A percentile compares a stretch with the other conserved stretches of the same genome.
Evolutionary conservation across 352 stramenopile species (phyloP).

Genomic region (Phytophthora uliginosa): DNA sequence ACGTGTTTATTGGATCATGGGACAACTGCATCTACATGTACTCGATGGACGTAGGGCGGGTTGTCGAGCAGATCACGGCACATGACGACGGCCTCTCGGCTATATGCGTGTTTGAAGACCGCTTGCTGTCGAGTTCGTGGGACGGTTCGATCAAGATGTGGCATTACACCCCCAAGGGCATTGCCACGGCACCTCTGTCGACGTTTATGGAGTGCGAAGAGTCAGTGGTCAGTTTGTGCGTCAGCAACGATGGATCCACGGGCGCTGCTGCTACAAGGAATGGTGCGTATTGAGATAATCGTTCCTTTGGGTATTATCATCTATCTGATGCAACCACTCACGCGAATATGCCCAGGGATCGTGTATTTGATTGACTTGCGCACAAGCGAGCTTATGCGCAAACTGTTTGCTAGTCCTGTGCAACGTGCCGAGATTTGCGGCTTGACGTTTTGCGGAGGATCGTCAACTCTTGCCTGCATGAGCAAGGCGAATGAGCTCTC

Average conservation of each 20-base stretch:
- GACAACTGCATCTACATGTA: constrained; percentile 92
- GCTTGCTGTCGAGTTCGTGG: constrained; percentile 77
- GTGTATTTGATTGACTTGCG: constrained; percentile 82
- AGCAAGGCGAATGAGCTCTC: constrained; percentile 79
- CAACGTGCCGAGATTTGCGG: constrained; percentile 65
- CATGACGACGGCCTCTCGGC: constrained; percentile 84
- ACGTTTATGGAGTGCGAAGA: constrained; percentile 87
- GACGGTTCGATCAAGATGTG: constrained; percentile 87
- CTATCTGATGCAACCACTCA: background rate
- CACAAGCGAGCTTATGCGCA: constrained; percentile 69
- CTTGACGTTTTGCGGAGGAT: constrained; percentile 72
- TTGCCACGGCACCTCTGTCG: constrained; percentile 68
- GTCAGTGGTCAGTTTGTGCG: constrained; percentile 69
- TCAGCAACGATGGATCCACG: constrained; percentile 71
- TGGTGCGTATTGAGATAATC: constrained; percentile 38
- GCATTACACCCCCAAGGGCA: constrained; percentile 77
- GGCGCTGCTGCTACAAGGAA: constrained; percentile 73
- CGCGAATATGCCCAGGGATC: constrained; percentile 42
- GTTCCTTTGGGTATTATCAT: background rate
- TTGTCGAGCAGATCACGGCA: constrained; percentile 84
- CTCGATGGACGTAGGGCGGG: constrained; percentile 82
- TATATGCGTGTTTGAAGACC: constrained; percentile 83
- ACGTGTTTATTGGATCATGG: constrained; percentile 85
- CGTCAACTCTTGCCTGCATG: constrained; percentile 67
- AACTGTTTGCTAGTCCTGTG: constrained; percentile 66